These are phyloP conservation scores for Flaveria ramosissima DNA, from an alignment of 129 eudicot genomes.

Conservation along the genomic window DNA sequence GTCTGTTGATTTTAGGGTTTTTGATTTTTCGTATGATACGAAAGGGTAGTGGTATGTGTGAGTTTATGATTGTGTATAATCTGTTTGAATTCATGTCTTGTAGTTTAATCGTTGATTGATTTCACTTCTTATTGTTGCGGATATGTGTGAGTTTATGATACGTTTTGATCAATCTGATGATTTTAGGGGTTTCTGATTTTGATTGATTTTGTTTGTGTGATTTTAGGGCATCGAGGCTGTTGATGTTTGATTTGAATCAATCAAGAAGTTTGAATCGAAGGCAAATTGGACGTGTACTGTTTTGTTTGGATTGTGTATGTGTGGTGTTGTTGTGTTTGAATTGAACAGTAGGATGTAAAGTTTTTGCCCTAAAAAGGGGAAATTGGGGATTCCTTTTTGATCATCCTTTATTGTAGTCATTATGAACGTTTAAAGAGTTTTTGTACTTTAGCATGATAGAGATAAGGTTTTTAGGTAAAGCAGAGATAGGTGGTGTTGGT, in stretches of 20 bases:
- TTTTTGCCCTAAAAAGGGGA: slow-evolving; percentile 34
- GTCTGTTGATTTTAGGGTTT: background rate
- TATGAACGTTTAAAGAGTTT: slow-evolving; percentile 32
- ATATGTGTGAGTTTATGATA: background rate
- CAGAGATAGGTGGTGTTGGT: slow-evolving; percentile 32
- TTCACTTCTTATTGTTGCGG: background rate
- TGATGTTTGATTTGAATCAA: slow-evolving; percentile 31
- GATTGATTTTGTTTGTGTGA: slow-evolving; percentile 16
- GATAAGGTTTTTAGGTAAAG: slow-evolving; percentile 30
- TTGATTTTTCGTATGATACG: background rate
- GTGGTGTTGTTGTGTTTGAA: slow-evolving; percentile 40
- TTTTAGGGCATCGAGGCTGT: slow-evolving; percentile 38
- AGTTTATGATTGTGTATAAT: background rate
- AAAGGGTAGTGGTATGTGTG: background rate
- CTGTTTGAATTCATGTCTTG: background rate
- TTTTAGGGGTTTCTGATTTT: background rate
- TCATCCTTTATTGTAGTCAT: slow-evolving; percentile 10
- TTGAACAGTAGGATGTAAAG: slow-evolving; percentile 53
- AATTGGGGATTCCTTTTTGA: slow-evolving; percentile 37
- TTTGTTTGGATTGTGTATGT: background rate
- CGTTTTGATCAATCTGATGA: background rate
- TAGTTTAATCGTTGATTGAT: slow-evolving; percentile 5
- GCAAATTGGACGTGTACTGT: slow-evolving; percentile 22
- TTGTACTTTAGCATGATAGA: slow-evolving; percentile 61
- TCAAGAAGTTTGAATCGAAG: slow-evolving; percentile 46